Conservation (phyloP, 2,329 filamentous ascomycete genomes). For the Sclerotinia subarctica region DNA sequence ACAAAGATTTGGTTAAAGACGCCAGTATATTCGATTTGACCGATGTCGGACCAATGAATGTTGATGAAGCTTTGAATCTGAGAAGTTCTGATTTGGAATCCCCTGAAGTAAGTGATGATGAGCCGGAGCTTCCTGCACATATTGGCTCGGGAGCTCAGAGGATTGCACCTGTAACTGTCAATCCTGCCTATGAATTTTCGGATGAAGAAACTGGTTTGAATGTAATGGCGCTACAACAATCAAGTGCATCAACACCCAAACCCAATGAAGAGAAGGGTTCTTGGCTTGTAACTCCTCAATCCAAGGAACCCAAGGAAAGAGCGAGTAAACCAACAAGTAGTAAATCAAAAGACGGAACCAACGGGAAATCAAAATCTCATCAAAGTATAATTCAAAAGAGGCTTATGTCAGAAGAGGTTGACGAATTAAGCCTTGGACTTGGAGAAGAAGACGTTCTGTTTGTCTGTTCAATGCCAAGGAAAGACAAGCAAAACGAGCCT, state of each 20-base stretch:
- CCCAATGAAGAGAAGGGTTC: background rate
- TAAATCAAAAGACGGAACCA: background rate
- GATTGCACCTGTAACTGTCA: background rate
- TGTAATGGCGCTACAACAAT: background rate
- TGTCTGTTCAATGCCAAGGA: conserved; percentile 26
- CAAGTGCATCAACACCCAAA: background rate
- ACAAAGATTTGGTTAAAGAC: conserved; percentile 34
- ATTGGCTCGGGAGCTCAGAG: background rate
- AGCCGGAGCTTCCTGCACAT: conserved; percentile 10
- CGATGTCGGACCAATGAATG: conserved; percentile 6
- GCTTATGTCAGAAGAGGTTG: conserved; percentile 28
- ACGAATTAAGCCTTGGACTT: conserved; percentile 32
- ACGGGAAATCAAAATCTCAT: conserved; percentile 8
- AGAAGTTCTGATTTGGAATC: conserved; percentile 3
- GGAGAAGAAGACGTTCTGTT: conserved; percentile 29
- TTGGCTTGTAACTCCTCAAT: background rate
- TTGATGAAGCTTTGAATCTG: conserved; percentile 1
- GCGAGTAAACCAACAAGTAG: background rate
- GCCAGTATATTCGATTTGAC: conserved; percentile 22
- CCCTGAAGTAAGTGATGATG: background rate
- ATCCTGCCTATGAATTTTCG: conserved; percentile 15
- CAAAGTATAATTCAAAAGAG: conserved; percentile 6
- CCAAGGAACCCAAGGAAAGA: background rate
- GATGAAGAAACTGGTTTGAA: conserved; percentile 17
- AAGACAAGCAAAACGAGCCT: background rate